Conservation (phyloP, 164 flowering plant species). For the Sedum album region DNA sequence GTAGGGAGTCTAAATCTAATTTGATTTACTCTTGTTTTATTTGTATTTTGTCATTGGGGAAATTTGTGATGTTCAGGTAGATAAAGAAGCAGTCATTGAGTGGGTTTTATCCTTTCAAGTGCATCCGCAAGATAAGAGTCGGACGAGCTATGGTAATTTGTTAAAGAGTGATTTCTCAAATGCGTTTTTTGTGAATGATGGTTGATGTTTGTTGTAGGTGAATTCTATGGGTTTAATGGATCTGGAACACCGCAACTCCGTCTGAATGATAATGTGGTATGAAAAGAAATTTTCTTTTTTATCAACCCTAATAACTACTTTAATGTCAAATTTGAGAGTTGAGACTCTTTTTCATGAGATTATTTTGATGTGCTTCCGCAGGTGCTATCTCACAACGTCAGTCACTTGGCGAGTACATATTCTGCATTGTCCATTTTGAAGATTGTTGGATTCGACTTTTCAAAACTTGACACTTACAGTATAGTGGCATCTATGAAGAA, state of each 20-base stretch:
- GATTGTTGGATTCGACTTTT: slow-evolving; percentile 58
- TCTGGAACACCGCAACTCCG: slow-evolving; percentile 64
- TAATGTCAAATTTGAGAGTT: neutral
- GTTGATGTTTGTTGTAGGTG: slow-evolving; percentile 31
- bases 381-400: slow-evolving; percentile 41
- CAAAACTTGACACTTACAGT: slow-evolving; percentile 34
- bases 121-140: slow-evolving; percentile 36
- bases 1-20: no score
- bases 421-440: slow-evolving; percentile 78
- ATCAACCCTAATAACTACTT: neutral
- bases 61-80: slow-evolving; percentile 32
- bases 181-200: slow-evolving; percentile 5
- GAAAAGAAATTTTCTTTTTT: neutral
- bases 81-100: slow-evolving; percentile 44
- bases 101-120: slow-evolving; percentile 89
- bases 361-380: slow-evolving; percentile 15
- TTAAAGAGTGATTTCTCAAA: neutral
- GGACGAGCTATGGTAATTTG: slow-evolving; percentile 40
- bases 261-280: slow-evolving; percentile 43
- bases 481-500: slow-evolving; percentile 60
- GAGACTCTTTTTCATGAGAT: neutral
- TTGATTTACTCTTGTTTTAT: no score
- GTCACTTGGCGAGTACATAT: slow-evolving; percentile 92
- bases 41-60: neutral
- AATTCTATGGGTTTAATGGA: slow-evolving; percentile 83